These are phyloP conservation scores for Candida taoyuanica DNA, from an alignment of 805 yeast genomes.

Conservation along the genomic window DNA sequence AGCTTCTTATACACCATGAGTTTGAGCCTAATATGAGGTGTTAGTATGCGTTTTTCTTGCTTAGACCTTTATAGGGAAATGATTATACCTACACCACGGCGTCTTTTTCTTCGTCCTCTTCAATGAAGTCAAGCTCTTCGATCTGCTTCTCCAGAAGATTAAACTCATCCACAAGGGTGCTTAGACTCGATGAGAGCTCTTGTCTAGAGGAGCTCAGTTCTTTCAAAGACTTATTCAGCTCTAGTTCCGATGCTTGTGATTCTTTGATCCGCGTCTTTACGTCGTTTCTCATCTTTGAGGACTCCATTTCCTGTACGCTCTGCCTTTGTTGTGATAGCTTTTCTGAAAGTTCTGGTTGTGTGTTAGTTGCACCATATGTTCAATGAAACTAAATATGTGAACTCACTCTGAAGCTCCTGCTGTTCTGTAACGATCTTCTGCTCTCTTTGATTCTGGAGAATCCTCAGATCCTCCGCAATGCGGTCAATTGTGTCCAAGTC, in stretches of 20 bases:
- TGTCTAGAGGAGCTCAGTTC: slow-evolving; percentile 43
- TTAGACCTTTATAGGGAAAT: too few species aligned
- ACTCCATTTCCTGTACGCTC: slow-evolving; percentile 24
- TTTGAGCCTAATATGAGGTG: slow-evolving; percentile 32
- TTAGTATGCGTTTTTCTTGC: slow-evolving; percentile 4
- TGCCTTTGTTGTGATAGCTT: slow-evolving; percentile 15
- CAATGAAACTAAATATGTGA: neutral
- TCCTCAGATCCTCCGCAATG: slow-evolving; percentile 35
- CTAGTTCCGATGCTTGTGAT: slow-evolving; percentile 42
- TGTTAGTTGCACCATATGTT: slow-evolving; percentile 1
- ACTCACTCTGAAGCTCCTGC: slow-evolving; percentile 18
- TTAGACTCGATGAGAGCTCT: slow-evolving; percentile 33
- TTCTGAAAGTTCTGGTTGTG: slow-evolving; percentile 12
- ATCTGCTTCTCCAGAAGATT: slow-evolving; percentile 32
- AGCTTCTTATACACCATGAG: slow-evolving; percentile 55
- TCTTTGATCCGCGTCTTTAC: slow-evolving; percentile 29
- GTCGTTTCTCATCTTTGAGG: slow-evolving; percentile 29
- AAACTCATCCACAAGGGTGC: slow-evolving; percentile 34
- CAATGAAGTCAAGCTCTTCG: slow-evolving; percentile 27
- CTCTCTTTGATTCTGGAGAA: slow-evolving; percentile 30
- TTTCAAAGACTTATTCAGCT: slow-evolving; percentile 48
- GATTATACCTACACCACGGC: slow-evolving; percentile 33
- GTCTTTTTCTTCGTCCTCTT: slow-evolving; percentile 35
- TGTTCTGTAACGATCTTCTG: slow-evolving; percentile 23
- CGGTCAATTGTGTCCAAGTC: slow-evolving; percentile 44